Base-by-base conservation (phyloP, 192 early-diverging fungal genomes). In the Radiomyces spectabilis region DNA sequence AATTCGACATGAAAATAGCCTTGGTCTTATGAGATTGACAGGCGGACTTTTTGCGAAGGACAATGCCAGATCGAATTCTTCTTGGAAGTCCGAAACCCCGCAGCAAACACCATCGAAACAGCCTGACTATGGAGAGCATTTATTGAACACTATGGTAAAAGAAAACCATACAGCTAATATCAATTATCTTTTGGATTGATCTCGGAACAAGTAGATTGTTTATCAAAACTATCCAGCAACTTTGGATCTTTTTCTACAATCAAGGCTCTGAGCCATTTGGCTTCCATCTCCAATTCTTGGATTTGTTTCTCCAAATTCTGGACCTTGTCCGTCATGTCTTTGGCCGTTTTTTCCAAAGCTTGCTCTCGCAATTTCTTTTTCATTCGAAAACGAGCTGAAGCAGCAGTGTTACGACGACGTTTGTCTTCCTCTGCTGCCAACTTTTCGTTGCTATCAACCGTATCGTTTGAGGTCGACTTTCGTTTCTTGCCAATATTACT, bases 321-420 rank as follows among this genome's bases (percentile, higher is more conserved):
- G 4, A 79, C 81, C 66, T 83, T 85, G 16, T 69, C 79, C 0
- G 80, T 73, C 89, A 95, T 85, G 44, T 91, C 87, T 49, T 85
- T 77, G 22, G 91, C 88, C 0, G 82, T 87, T 49, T 75, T 74
- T 72, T 94, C 87, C 13, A 98, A 66, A 13, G 80, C 81, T 71
- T 91, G 85, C 67, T 97, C 94, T 37, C 89, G 81, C 57, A 86
- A 66, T 67, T 97, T 95, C 68, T 97, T 99, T 73, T 94, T 93
- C 38, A 86, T 78, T 15, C 96, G 82, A 79, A 98, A 98, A 16
- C 96, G 75, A 12, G 94, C 94, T 5, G 89, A 93, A 1, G 96
- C 96, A 3, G 85, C 93, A 2, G 94, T 98, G 79, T 98, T 98
- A 39, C 94, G 79, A 18, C 85, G 75, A 37, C 95, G 82, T 74